phyloP scores from a whole-genome alignment of 352 stramenopile species.

The Elongisporangium undulatum region DNA sequence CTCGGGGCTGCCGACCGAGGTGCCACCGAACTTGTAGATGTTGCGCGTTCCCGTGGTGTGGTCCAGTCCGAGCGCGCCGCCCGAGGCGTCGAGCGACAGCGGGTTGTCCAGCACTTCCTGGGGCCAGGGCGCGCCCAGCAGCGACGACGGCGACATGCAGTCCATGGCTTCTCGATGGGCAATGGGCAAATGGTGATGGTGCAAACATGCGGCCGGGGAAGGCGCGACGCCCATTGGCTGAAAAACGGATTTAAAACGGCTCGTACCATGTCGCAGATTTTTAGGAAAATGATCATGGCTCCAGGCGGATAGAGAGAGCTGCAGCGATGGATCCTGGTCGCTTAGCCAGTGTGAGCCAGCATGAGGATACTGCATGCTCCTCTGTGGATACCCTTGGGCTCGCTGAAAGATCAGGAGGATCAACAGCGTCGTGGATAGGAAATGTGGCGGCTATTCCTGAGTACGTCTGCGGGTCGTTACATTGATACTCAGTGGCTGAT shows the following conservation, averaged over 20 bases:
- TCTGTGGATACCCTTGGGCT: no score
- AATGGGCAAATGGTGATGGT: conserved; percentile 12
- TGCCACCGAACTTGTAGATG: conserved; percentile 85
- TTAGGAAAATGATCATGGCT: background rate
- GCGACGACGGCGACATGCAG: conserved; percentile 68
- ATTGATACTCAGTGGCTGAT: background rate
- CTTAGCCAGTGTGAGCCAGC: no score
- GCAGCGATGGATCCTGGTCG: background rate
- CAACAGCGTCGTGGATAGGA: no score
- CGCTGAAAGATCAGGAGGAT: no score
- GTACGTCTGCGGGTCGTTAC: background rate
- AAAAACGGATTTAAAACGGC: conserved; percentile 6
- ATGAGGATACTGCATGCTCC: background rate
- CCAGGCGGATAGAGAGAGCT: conserved; percentile 14
- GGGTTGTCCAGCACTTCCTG: conserved; percentile 22
- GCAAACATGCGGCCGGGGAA: conserved; percentile 3
- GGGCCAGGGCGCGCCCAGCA: conserved; percentile 55
- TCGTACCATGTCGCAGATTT: background rate
- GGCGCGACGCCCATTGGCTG: conserved; percentile 10
- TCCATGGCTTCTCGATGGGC: conserved; percentile 30
- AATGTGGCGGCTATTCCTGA: background rate
- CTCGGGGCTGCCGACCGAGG: conserved; percentile 60
- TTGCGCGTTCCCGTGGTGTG: conserved; percentile 56
- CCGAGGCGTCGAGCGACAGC: conserved; percentile 22
- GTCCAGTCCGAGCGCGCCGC: conserved; percentile 22